Evolutionary conservation across 306 rosid species (phyloP).

Genomic region (Comarum palustre): DNA sequence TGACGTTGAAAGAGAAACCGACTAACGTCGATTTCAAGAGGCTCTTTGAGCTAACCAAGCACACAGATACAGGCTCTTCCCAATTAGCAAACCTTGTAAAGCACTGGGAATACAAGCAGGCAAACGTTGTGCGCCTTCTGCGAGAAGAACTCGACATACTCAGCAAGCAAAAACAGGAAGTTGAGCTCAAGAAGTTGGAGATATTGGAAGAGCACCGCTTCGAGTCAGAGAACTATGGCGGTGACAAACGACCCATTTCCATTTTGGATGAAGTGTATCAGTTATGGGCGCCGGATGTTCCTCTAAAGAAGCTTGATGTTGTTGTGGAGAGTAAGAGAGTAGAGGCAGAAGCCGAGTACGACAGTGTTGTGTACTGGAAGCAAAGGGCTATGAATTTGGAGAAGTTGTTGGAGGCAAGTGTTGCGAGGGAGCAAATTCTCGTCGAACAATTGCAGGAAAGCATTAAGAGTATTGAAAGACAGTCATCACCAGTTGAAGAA

Average conservation of each 20-base stretch:
- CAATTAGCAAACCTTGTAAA: conserved; percentile 73
- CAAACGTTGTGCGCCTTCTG: conserved; percentile 80
- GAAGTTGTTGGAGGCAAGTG: conserved; percentile 66
- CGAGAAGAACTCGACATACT: conserved; percentile 80
- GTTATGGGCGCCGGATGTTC: conserved; percentile 64
- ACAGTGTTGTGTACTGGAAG: conserved; percentile 76
- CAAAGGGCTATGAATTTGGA: conserved; percentile 60
- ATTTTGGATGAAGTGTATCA: conserved; percentile 79
- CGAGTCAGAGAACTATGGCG: conserved; percentile 66
- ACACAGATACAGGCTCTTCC: conserved; percentile 80
- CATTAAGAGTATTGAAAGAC: conserved; percentile 62
- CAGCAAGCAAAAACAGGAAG: conserved; percentile 68
- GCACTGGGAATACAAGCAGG: conserved; percentile 90
- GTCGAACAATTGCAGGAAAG: conserved; percentile 68
- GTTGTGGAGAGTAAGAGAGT: conserved; percentile 66
- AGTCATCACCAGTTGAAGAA: conserved; percentile 86
- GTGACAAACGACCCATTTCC: conserved; percentile 79
- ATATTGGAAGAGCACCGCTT: conserved; percentile 71
- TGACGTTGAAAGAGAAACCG: conserved; percentile 70
- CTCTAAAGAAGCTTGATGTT: conserved; percentile 49
- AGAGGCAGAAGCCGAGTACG: conserved; percentile 77
- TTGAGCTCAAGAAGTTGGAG: conserved; percentile 82
- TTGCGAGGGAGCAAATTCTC: conserved; percentile 66
- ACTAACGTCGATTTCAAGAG: conserved; percentile 79
- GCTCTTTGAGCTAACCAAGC: conserved; percentile 74